A percentile compares a stretch with the other conserved stretches of the same genome.
Conservation (phyloP, 192 early-diverging fungal genomes). For the Coemansia sp. region DNA sequence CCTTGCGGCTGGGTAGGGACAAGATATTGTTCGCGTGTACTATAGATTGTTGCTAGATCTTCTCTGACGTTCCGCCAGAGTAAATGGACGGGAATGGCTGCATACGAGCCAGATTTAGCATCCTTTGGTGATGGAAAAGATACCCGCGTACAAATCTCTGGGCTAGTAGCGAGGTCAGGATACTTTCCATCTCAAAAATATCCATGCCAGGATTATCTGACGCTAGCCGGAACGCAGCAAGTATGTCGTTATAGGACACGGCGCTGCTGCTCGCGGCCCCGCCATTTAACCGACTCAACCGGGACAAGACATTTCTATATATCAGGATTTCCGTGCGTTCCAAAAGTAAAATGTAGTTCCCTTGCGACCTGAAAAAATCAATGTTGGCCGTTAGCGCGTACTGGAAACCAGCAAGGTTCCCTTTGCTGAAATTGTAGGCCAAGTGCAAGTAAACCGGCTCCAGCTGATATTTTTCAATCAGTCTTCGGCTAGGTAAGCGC, state of each 20-base stretch:
- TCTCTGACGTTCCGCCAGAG: neutral
- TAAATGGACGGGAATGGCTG: slow-evolving; percentile 34
- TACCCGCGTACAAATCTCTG: slow-evolving; percentile 45
- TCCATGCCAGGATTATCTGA: slow-evolving; percentile 41
- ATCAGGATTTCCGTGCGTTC: slow-evolving; percentile 51
- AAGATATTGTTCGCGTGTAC: too few species aligned
- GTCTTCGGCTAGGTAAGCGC: slow-evolving; percentile 13
- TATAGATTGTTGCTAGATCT: neutral
- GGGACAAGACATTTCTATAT: slow-evolving; percentile 34
- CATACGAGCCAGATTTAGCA: slow-evolving; percentile 38
- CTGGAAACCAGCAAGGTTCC: slow-evolving; percentile 46
- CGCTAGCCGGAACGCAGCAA: slow-evolving; percentile 30
- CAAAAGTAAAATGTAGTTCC: slow-evolving; percentile 43
- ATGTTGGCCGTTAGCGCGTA: slow-evolving; percentile 27
- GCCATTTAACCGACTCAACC: slow-evolving; percentile 4
- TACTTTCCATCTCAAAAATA: slow-evolving; percentile 8
- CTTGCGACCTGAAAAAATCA: slow-evolving; percentile 51
- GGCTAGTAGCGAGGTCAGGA: slow-evolving; percentile 43
- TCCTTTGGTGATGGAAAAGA: slow-evolving; percentile 29
- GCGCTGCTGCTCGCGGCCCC: slow-evolving; percentile 7
- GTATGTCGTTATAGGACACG: slow-evolving; percentile 35
- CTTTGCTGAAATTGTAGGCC: slow-evolving; percentile 27
- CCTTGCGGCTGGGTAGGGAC: too few species aligned
- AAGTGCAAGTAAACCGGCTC: slow-evolving; percentile 40
- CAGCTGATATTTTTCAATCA: slow-evolving; percentile 46